Base-by-base conservation (phyloP, 495 filamentous ascomycete species). In the Penicillium samsonianum region DNA sequence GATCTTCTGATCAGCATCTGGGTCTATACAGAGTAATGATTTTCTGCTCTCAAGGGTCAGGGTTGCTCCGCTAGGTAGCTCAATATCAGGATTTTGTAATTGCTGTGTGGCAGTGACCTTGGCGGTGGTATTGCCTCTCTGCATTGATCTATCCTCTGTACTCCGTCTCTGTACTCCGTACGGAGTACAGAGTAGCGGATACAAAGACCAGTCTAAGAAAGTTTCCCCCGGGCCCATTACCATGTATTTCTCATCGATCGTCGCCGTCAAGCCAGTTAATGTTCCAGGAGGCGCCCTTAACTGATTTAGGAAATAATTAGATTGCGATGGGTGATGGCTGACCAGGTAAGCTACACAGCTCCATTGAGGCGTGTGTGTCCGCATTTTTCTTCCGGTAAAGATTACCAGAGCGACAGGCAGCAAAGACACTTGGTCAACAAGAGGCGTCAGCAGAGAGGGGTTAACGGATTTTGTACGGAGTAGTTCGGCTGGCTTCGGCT, bases 341-440 rank as follows among this genome's bases (percentile, higher is more conserved):
- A 41, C 23, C 19, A 19, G 55, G 45, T 19, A 50, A 25, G 40
- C n/a, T n/a, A 25, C 31, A 19, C 31, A 28, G 6, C 40, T 33
- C 30, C 55, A 53, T 59, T 42, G 3, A 20, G 5, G 22, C 19
- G 31, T 17, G 44, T 46, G 40, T 46, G 51, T 58, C 49, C 58
- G 43, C 50, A 57, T 33, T 35, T 50, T 50, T 4, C 16, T 61
- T 61, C 16, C 16, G 47, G 57, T 31, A 57, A 40, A 26, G 61
- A 64, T 58, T 46, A n/a, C 48, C 61, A 44, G 23, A 19, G 12
- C 19, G 20, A 42, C 31, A 57, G 26, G 25, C 22, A 41, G 49
- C n/a, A 33, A 33, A 22, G 23, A 25, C 25, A n/a, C 4, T 11
- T 33, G 4, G 5, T 19, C 30, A 35, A 19, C 17, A 44, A 33